Conservation (phyloP, 305 asterid genomes). For the Plantago rigida region DNA sequence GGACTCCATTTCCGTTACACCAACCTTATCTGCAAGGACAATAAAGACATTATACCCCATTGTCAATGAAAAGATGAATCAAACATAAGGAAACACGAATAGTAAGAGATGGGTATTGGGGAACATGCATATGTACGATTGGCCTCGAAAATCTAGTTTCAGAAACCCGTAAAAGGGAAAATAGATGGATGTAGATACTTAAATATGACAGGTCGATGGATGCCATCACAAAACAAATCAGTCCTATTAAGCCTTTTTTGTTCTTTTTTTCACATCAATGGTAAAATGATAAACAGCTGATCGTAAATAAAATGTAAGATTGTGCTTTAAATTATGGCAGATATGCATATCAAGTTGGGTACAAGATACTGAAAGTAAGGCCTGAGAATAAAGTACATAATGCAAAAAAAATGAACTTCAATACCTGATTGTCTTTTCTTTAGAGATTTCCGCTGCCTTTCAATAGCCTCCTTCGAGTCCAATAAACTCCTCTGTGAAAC, state of each 20-base stretch:
- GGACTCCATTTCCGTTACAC: constrained; percentile 58
- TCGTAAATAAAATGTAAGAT: too few relatives aligned
- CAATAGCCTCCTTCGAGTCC: constrained; percentile 83
- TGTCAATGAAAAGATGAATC: constrained; percentile 9
- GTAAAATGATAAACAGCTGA: too few relatives aligned
- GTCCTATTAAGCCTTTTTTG: too few relatives aligned
- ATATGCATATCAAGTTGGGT: background rate
- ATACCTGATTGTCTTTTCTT: constrained; percentile 83
- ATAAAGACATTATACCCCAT: constrained; percentile 21
- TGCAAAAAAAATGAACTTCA: background rate
- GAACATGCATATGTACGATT: too few relatives aligned
- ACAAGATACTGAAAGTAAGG: constrained; percentile 7
- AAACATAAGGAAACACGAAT: constrained; percentile 1
- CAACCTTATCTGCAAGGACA: constrained; percentile 61
- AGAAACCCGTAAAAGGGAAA: constrained; percentile 7
- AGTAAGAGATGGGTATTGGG: background rate
- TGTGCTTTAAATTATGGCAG: too few relatives aligned
- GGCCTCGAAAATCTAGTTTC: background rate
- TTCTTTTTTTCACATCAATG: too few relatives aligned
- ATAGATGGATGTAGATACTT: too few relatives aligned
- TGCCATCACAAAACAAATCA: too few relatives aligned
- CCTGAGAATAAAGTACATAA: constrained; percentile 17
- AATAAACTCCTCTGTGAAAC: constrained; percentile 57
- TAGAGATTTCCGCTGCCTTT: constrained; percentile 79
- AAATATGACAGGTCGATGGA: too few relatives aligned